Base-by-base conservation (phyloP, 163 green algal species). In the Scenedesmus sp. region DNA sequence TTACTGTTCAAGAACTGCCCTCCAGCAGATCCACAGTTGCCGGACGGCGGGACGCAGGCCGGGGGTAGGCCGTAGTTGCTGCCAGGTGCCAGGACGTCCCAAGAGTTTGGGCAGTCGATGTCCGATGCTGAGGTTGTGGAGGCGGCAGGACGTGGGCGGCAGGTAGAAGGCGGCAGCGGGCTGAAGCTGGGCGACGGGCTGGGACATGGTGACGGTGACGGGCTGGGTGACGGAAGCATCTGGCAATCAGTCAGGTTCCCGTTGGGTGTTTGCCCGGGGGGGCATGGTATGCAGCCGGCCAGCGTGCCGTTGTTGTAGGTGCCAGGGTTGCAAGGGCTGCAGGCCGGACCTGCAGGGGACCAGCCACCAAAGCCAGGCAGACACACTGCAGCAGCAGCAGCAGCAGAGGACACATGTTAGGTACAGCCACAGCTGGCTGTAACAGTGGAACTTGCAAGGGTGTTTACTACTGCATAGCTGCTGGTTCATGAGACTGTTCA, bases 341-440 rank as follows among this genome's bases (percentile, higher is more conserved):
- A 89, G 53, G 84, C 20, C 6, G 61, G 84, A 26, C 35, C 30
- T 46, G 72, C 16, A 24, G 30, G 12, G 35, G 37, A 43, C 84
- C 84, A 89, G 26, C 35, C n/a, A 37, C 84, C 84, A 16, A 35
- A 89, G 35, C 84, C 84, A 43, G 84, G 59, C 26, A n/a, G 37
- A 24, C 84, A 89, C 61, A 82, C 84, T 89, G 84, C 84, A 81
- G 37, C 53, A 81, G 42, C 13, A 43, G 84, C 61, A 81, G 37
- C 33, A 65, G 42, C 42, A 68, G 43, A 33, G 10, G 13, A 44
- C 22, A 26, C n/a, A n/a, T n/a, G n/a, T n/a, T n/a, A n/a, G n/a
- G n/a, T n/a, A n/a, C n/a, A n/a, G n/a, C n/a, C n/a, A n/a, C 49
- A 12, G 7, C 9, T 18, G 49, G 49, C 9, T 7, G 49, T n/a